Evolutionary conservation across 2,329 filamentous ascomycete species (phyloP).

Genomic region (Calonectria crousiana): DNA sequence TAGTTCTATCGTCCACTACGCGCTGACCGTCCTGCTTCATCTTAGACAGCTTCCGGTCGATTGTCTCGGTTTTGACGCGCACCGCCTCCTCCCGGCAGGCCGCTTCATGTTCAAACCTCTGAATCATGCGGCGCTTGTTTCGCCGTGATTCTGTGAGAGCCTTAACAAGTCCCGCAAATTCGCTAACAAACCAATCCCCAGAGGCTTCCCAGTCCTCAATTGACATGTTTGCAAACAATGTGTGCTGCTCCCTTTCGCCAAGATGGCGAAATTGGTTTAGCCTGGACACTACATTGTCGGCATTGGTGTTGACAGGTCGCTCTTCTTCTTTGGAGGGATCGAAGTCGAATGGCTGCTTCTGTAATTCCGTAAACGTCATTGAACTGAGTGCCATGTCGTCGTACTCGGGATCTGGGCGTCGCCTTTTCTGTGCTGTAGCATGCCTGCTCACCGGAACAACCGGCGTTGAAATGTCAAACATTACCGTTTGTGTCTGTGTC

Average conservation of each 20-base stretch:
- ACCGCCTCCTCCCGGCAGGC: conserved; percentile 66
- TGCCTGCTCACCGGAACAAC: conserved; percentile 31
- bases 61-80: conserved; percentile 64
- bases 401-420: conserved; percentile 64
- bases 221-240: conserved; percentile 66
- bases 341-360: conserved; percentile 67
- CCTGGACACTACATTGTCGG: conserved; percentile 60
- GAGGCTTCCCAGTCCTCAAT: conserved; percentile 70
- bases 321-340: conserved; percentile 62
- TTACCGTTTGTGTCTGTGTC: conserved; percentile 23
- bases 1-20: conserved; percentile 61
- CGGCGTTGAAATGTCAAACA: conserved; percentile 41
- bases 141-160: conserved; percentile 61
- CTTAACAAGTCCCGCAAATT: conserved; percentile 64
- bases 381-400: conserved; percentile 66
- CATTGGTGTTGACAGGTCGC: conserved; percentile 50
- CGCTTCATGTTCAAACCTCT: conserved; percentile 68
- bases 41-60: conserved; percentile 66
- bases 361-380: conserved; percentile 66
- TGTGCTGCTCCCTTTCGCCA: conserved; percentile 58
- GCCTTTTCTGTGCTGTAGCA: conserved; percentile 53
- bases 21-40: conserved; percentile 68
- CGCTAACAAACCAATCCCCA: conserved; percentile 70
- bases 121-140: conserved; percentile 62
- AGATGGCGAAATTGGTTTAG: conserved; percentile 63